Conservation (phyloP, 331 rosid genomes). For the Quercus lobata region DNA sequence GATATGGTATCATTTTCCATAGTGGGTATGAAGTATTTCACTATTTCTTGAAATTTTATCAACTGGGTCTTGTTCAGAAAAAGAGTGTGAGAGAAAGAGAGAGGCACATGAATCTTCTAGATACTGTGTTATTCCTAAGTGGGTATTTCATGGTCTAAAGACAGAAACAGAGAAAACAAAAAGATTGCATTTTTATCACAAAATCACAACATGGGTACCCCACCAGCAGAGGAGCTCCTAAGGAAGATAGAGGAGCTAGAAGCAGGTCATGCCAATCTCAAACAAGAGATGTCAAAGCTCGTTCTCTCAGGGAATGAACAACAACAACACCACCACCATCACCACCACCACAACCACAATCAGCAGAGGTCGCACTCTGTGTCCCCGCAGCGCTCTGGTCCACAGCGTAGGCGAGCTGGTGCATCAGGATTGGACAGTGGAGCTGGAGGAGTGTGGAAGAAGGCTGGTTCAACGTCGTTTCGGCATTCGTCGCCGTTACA, state of each 20-base stretch:
- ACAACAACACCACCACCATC: constrained; percentile 18
- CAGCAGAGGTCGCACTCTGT: constrained; percentile 80
- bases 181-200: background rate
- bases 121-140: background rate
- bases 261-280: constrained; percentile 76
- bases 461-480: constrained; percentile 50
- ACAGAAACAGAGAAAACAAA: background rate
- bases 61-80: background rate
- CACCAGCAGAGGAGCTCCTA: constrained; percentile 67
- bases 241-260: constrained; percentile 87
- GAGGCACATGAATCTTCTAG: background rate
- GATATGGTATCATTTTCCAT: background rate
- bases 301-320: constrained; percentile 35
- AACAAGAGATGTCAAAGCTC: constrained; percentile 81
- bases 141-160: background rate
- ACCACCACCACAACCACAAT: constrained; percentile 9
- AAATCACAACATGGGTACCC: constrained; percentile 42
- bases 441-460: constrained; percentile 39
- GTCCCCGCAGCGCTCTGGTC: constrained; percentile 76
- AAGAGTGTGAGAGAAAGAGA: background rate
- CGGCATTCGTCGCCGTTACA: constrained; percentile 86
- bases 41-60: too few relatives aligned
- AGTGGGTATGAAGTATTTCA: background rate
- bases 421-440: constrained; percentile 29
- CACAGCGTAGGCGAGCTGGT: constrained; percentile 19